Percentiles rank a stretch among this genome's conserved stretches.
phyloP scores from a whole-genome alignment of 441 rosid genomes.

The Adansonia rubrostipa region DNA sequence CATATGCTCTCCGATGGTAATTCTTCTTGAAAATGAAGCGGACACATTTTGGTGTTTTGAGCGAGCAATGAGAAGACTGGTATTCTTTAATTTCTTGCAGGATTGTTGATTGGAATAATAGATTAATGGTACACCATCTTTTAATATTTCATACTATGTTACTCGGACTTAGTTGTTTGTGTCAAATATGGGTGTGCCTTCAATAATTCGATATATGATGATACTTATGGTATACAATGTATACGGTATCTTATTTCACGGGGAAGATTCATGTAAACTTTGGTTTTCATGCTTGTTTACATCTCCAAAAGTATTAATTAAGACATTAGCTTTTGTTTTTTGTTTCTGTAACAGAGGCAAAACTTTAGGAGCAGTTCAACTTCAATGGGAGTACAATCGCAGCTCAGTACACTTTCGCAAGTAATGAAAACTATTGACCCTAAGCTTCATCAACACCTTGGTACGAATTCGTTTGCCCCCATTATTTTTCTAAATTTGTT shows the following conservation, averaged over 20 bases:
- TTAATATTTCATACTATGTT: background rate
- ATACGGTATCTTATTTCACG: background rate
- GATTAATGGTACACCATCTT: background rate
- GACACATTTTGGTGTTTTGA: constrained; percentile 98
- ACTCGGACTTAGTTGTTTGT: background rate
- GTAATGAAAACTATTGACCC: constrained; percentile 83
- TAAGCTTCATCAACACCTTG: constrained; percentile 91
- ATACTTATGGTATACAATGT: background rate
- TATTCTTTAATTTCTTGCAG: constrained; percentile 32
- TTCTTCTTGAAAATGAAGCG: constrained; percentile 84
- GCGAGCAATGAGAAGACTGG: constrained; percentile 91
- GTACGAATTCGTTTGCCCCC: constrained; percentile 41
- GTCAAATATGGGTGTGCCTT: background rate
- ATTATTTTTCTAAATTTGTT: constrained; percentile 19
- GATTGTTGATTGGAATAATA: background rate
- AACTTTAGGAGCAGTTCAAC: constrained; percentile 71
- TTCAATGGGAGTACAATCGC: constrained; percentile 88
- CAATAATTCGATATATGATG: background rate
- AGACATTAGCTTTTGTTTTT: constrained; percentile 27
- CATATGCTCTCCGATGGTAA: constrained; percentile 87
- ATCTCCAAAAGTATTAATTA: constrained; percentile 23
- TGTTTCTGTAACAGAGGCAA: constrained; percentile 61
- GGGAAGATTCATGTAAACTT: background rate
- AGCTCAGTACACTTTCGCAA: constrained; percentile 75
- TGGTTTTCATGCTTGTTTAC: constrained; percentile 10